Evolutionary conservation across 352 stramenopile genomes (phyloP).

Genomic region (Halophytophthora polymorphica): DNA sequence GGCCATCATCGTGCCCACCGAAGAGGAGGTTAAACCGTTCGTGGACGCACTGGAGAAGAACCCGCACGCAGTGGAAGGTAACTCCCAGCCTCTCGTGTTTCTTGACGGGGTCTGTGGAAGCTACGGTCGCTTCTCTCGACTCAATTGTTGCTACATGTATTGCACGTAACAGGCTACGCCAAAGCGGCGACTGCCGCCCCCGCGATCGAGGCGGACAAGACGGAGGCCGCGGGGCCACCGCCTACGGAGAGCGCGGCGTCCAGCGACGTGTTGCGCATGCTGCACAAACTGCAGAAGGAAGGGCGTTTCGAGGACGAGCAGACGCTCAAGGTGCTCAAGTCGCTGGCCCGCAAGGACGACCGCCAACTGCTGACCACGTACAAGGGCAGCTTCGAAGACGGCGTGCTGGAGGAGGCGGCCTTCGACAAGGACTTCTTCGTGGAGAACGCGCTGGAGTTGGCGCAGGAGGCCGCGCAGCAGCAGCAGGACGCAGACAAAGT

Average conservation of each 20-base stretch:
- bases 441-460: slow-evolving; percentile 78
- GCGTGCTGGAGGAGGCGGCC: slow-evolving; percentile 38
- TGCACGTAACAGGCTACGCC: slow-evolving; percentile 41
- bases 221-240: slow-evolving; percentile 10
- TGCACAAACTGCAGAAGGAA: slow-evolving; percentile 82
- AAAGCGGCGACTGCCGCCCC: slow-evolving; percentile 16
- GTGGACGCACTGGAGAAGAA: slow-evolving; percentile 46
- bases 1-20: slow-evolving; percentile 69
- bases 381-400: slow-evolving; percentile 70
- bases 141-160: too few species aligned
- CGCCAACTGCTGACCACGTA: slow-evolving; percentile 74
- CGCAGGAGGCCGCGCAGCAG: slow-evolving; percentile 48
- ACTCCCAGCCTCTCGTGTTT: neutral
- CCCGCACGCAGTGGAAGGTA: slow-evolving; percentile 67
- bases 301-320: slow-evolving; percentile 63
- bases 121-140: neutral
- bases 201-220: slow-evolving; percentile 10
- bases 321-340: slow-evolving; percentile 79
- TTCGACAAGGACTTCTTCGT: slow-evolving; percentile 86
- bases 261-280: slow-evolving; percentile 66
- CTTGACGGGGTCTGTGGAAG: neutral
- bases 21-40: slow-evolving; percentile 65
- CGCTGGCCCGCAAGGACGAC: slow-evolving; percentile 81
- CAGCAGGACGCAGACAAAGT: slow-evolving; percentile 17
- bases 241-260: slow-evolving; percentile 36